phyloP scores from a whole-genome alignment of 257 asterid genomes.

The Salvia rosmarinus region DNA sequence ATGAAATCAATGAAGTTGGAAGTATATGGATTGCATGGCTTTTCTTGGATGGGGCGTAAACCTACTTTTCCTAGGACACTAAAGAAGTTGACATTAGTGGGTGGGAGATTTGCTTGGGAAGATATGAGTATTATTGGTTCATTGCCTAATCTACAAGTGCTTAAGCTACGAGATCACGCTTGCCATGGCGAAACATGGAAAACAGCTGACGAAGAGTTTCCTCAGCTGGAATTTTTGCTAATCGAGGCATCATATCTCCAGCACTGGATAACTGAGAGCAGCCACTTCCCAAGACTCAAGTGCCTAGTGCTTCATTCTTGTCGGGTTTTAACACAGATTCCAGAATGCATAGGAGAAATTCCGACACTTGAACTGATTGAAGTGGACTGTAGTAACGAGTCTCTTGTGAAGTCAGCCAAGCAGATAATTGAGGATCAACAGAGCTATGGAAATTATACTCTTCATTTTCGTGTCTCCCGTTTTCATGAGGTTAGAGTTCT shows the following conservation, averaged over 20 bases:
- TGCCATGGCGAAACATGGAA: background rate
- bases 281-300: slow-evolving; percentile 13
- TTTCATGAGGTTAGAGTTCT: background rate
- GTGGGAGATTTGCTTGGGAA: slow-evolving; percentile 2
- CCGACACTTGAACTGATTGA: background rate
- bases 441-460: background rate
- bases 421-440: background rate
- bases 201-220: background rate
- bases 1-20: background rate
- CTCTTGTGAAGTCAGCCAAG: background rate
- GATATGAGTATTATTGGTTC: slow-evolving; percentile 15
- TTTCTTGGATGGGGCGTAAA: no score
- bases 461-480: background rate
- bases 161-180: background rate
- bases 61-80: background rate
- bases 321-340: background rate
- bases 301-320: background rate
- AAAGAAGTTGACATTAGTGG: background rate
- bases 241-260: background rate
- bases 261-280: slow-evolving; percentile 1
- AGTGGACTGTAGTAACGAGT: background rate
- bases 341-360: background rate
- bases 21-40: background rate
- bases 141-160: slow-evolving; percentile 15
- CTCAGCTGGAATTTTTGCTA: background rate